These are phyloP conservation scores for Apophysomyces ossiformis DNA, from an alignment of 371 early-diverging fungal genomes.

Conservation along the genomic window DNA sequence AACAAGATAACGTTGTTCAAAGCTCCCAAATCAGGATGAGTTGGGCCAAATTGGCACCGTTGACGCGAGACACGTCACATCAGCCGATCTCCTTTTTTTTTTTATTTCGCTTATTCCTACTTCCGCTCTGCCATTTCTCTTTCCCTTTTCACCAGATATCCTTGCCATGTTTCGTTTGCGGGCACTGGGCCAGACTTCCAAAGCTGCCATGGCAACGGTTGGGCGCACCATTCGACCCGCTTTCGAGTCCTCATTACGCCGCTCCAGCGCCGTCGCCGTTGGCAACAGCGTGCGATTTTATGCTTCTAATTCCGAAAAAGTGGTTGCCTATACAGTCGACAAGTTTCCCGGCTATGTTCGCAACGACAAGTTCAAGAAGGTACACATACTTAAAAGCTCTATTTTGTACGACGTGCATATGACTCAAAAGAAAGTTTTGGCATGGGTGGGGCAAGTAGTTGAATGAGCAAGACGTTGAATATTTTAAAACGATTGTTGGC, in stretches of 20 bases:
- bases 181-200: slow-evolving; percentile 18
- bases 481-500: slow-evolving; percentile 65
- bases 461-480: slow-evolving; percentile 53
- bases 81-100: slow-evolving; percentile 12
- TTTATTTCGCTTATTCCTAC: slow-evolving; percentile 9
- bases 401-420: slow-evolving; percentile 2
- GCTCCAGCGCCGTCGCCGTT: slow-evolving; percentile 2
- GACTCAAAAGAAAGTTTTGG: not conserved
- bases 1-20: too few relatives aligned
- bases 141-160: not conserved
- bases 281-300: slow-evolving; percentile 18
- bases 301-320: slow-evolving; percentile 20
- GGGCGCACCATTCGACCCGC: slow-evolving; percentile 6
- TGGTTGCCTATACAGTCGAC: slow-evolving; percentile 46
- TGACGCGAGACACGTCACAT: slow-evolving; percentile 8
- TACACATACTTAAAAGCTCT: slow-evolving; percentile 12
- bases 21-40: too few relatives aligned
- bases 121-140: slow-evolving; percentile 13
- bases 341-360: slow-evolving; percentile 59
- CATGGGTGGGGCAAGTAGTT: slow-evolving; percentile 12
- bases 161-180: slow-evolving; percentile 19
- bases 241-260: not conserved
- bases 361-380: slow-evolving; percentile 61
- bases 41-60: not conserved
- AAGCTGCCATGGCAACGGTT: slow-evolving; percentile 1